Conservation (phyloP, 768 basidiomycete genomes). For the Pleurotus sapidus region DNA sequence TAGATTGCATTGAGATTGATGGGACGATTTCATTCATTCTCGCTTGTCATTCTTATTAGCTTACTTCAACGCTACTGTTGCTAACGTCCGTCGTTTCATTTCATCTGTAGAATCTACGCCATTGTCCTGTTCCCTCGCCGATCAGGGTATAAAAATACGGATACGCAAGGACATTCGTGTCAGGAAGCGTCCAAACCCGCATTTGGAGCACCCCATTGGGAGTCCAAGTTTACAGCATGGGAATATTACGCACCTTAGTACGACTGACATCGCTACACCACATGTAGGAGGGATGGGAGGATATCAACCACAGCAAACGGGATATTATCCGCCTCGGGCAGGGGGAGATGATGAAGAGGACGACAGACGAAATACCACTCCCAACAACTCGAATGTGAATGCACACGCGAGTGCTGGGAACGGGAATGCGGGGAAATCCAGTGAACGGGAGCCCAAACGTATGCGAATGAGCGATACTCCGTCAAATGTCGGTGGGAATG, state of each 20-base stretch:
- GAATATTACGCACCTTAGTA: too few species aligned
- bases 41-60: background rate
- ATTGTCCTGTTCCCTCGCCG: slow-evolving; percentile 87
- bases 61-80: background rate
- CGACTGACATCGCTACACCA: too few species aligned
- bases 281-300: too few species aligned
- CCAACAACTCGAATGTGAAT: background rate
- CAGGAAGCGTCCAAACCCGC: slow-evolving; percentile 61
- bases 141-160: slow-evolving; percentile 94
- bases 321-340: too few species aligned
- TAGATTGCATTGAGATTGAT: too few species aligned
- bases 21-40: too few species aligned
- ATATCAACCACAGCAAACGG: too few species aligned
- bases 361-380: too few species aligned
- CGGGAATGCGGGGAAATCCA: slow-evolving; percentile 7
- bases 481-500: too few species aligned
- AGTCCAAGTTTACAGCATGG: slow-evolving; percentile 6
- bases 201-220: slow-evolving; percentile 30
- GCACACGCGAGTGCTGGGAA: slow-evolving; percentile 1
- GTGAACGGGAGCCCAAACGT: slow-evolving; percentile 32
- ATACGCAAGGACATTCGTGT: slow-evolving; percentile 90
- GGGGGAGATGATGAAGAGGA: too few species aligned
- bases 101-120: slow-evolving; percentile 71
- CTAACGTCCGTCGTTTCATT: background rate
- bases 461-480: slow-evolving; percentile 28